A percentile compares a stretch with the other conserved stretches of the same genome.
Conservation (phyloP, 257 asterid genomes). For the Solanum bulbocastanum region DNA sequence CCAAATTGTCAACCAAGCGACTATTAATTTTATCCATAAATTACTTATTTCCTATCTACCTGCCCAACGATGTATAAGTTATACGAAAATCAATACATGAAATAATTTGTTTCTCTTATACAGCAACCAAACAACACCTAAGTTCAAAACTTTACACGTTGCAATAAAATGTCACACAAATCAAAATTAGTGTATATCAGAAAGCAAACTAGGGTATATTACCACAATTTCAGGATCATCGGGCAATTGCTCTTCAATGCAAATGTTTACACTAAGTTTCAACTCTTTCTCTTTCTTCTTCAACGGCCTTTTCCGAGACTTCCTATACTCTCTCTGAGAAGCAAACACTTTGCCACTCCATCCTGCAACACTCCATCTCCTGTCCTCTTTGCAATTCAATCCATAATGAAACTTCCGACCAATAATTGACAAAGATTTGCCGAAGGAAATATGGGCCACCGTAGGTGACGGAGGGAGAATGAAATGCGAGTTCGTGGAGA, state of each 20-base stretch:
- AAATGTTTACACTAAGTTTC: conserved; percentile 70
- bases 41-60: neutral
- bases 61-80: neutral
- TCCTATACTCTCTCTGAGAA: conserved; percentile 61
- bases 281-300: conserved; percentile 60
- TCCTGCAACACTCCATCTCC: conserved; percentile 16
- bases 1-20: fast-evolving
- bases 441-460: conserved; percentile 9
- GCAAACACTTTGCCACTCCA: conserved; percentile 27
- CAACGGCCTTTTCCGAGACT: conserved; percentile 31
- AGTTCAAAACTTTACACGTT: neutral
- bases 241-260: conserved; percentile 79
- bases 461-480: conserved; percentile 10
- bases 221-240: conserved; percentile 94
- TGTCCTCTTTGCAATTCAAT: conserved; percentile 10
- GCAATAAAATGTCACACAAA: neutral
- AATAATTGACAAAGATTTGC: conserved; percentile 12
- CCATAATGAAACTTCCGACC: conserved; percentile 7
- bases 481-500: neutral
- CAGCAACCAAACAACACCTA: neutral
- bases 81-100: too few species aligned
- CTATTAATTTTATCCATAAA: neutral
- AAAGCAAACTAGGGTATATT: neutral
- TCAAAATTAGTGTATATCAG: neutral
- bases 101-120: neutral